A percentile compares a stretch with the other conserved stretches of the same genome.
Evolutionary conservation across 2,329 filamentous ascomycete species (phyloP).

Genomic region (Graphilbum ipis-grandicollis): DNA sequence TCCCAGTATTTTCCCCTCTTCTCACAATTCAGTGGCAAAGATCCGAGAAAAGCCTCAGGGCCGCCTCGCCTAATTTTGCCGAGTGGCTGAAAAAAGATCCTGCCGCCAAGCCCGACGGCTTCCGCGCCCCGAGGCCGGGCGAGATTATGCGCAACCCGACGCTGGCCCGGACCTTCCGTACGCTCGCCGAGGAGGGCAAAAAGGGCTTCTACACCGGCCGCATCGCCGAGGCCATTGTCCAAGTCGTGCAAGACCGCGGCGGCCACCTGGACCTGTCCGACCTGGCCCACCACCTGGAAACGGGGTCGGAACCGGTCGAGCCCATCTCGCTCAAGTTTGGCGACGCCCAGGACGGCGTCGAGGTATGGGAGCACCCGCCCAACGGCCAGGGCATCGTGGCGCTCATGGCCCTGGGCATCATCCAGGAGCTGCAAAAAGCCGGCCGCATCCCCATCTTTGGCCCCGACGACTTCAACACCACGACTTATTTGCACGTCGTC

Average conservation of each 20-base stretch:
- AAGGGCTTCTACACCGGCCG: slow-evolving; percentile 79
- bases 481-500: slow-evolving; percentile 66
- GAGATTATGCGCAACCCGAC: slow-evolving; percentile 81
- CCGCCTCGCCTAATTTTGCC: slow-evolving; percentile 66
- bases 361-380: slow-evolving; percentile 92
- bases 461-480: slow-evolving; percentile 59
- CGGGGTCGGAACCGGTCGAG: slow-evolving; percentile 58
- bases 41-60: slow-evolving; percentile 44
- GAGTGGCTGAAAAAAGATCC: slow-evolving; percentile 78
- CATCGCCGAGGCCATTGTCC: slow-evolving; percentile 65
- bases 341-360: slow-evolving; percentile 33
- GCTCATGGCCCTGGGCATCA: slow-evolving; percentile 80
- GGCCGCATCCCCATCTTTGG: slow-evolving; percentile 58
- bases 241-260: slow-evolving; percentile 58
- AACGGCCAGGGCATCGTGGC: slow-evolving; percentile 95
- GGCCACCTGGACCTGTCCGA: slow-evolving; percentile 68
- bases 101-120: slow-evolving; percentile 42
- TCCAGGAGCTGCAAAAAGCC: slow-evolving; percentile 65
- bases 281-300: slow-evolving; percentile 52
- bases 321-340: slow-evolving; percentile 68
- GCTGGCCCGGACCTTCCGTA: slow-evolving; percentile 64
- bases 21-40: slow-evolving; percentile 45
- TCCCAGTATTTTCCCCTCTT: neutral
- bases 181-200: slow-evolving; percentile 66
- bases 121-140: slow-evolving; percentile 57